Percentiles rank a stretch among this genome's conserved stretches.
These are phyloP conservation scores for Fusarium secorum DNA, from an alignment of 2,329 filamentous ascomycete species.

Conservation along the genomic window DNA sequence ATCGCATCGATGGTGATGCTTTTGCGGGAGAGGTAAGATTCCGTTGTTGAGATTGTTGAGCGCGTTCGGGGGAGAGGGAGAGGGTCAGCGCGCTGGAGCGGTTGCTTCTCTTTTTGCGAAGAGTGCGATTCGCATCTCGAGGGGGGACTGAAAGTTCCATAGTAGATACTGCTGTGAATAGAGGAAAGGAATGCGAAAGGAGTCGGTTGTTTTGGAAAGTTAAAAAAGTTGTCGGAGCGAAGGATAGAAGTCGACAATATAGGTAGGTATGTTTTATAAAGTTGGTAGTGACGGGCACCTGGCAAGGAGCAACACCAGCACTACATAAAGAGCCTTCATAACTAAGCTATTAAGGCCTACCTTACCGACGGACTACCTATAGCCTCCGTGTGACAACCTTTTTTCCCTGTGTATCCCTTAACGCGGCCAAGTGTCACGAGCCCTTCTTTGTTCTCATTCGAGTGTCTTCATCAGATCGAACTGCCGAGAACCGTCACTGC, in stretches of 20 bases:
- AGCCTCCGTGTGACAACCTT: slow-evolving; percentile 21
- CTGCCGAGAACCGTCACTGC: background rate
- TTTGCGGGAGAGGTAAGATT: slow-evolving; percentile 18
- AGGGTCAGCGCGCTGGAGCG: slow-evolving; percentile 17
- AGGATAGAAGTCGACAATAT: background rate
- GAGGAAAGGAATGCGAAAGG: background rate
- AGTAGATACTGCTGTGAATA: background rate
- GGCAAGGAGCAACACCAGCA: background rate
- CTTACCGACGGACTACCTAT: background rate
- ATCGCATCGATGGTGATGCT: background rate
- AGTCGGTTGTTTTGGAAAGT: background rate
- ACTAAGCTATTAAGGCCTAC: background rate
- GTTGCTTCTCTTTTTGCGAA: slow-evolving; percentile 28
- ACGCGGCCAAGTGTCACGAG: slow-evolving; percentile 18
- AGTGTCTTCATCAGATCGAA: background rate
- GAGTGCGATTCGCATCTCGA: slow-evolving; percentile 5
- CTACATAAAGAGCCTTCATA: background rate
- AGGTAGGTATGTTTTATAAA: background rate
- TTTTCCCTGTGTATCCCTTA: slow-evolving; percentile 3
- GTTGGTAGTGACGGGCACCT: slow-evolving; percentile 13
- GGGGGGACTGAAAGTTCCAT: slow-evolving; percentile 24
- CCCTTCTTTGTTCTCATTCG: slow-evolving; percentile 32
- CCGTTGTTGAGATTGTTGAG: background rate
- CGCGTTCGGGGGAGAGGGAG: slow-evolving; percentile 21
- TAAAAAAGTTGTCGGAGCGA: background rate